Conservation (phyloP, 495 filamentous ascomycete genomes). For the Opeltia flavorubescens region DNA sequence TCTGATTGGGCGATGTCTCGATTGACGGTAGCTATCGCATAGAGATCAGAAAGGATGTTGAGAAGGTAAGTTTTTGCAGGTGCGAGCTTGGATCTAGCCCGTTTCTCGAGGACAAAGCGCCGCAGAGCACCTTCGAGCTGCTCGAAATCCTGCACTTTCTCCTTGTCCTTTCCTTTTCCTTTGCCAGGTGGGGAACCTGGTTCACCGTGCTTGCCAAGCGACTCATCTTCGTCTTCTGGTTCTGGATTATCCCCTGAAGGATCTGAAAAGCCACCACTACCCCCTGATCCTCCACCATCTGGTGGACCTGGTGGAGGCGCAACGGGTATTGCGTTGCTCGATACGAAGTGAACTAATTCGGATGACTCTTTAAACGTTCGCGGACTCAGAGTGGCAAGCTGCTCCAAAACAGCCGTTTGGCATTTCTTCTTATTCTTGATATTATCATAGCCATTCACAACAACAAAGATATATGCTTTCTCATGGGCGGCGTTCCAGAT, state of each 20-base stretch:
- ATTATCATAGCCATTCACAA: conserved; percentile 92
- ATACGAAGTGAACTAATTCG: conserved; percentile 94
- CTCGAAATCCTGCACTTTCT: conserved; percentile 79
- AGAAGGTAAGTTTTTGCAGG: conserved; percentile 93
- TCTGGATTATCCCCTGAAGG: conserved; percentile 31
- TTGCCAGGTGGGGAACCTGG: conserved; percentile 42
- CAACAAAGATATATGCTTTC: conserved; percentile 98
- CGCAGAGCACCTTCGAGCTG: conserved; percentile 76
- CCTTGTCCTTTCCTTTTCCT: conserved; percentile 79
- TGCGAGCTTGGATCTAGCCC: conserved; percentile 86
- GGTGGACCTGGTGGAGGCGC: conserved; percentile 38
- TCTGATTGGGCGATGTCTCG: conserved; percentile 73
- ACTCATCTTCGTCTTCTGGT: conserved; percentile 37
- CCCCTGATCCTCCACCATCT: conserved; percentile 34
- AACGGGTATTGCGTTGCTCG: conserved; percentile 82
- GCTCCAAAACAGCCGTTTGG: conserved; percentile 82
- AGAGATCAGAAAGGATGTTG: conserved; percentile 77
- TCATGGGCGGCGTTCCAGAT: conserved; percentile 90
- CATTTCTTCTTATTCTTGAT: conserved; percentile 80
- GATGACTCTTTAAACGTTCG: conserved; percentile 82
- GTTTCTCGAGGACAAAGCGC: conserved; percentile 90
- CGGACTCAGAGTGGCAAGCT: conserved; percentile 72
- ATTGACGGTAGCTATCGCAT: conserved; percentile 74
- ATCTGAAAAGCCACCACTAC: conserved; percentile 43
- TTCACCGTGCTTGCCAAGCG: conserved; percentile 28